Evolutionary conservation across 2,329 filamentous ascomycete species (phyloP), one percentile per base, ranked within the genome.

Genomic region (Aspergillus neoniger): DNA sequence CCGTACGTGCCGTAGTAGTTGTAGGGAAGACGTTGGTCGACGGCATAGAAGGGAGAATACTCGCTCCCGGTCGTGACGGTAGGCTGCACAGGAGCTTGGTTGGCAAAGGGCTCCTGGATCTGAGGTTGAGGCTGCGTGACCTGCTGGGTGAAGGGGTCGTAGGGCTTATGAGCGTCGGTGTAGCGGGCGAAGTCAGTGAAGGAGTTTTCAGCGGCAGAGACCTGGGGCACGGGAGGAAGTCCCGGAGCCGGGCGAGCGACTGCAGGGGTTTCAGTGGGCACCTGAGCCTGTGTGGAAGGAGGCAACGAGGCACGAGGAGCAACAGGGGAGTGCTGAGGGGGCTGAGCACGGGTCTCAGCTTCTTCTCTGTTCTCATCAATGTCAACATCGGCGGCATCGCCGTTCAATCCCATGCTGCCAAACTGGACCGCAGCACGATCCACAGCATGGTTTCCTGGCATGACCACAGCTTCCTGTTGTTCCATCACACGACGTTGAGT

Each of bases 391-490:
- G 69, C 63, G 50, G 79, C 73, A 62, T 86, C 85, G 56, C 88
- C 92, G 73, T 91, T 93, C 71, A 99, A 78, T 72, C 90, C 96
- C 83, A 99, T 91, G 76, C 93, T 96, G 65, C 95, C 95, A 75
- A 99, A 99, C 74, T 98, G 94, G 52, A 99, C 92, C 53, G 93
- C 91, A 67, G 94, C 87, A 70, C 92, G 89, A 75, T 98, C 94
- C 28, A 99, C 90, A 56, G 95, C 93, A 68, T 95, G 92, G 81
- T 97, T 96, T 62, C 91, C 92, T 49, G 95, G 95, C 94, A 99
- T 97, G 66, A 96, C 92, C 43, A 99, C 95, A 61, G 95, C 92
- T 80, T 99, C 95, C 77, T 96, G 93, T 75, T 99, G 95, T 70
- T 98, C 93, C 71, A 96, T 83, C 57, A 97, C 85, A 70, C 92